These are phyloP conservation scores for Microdochium nivale DNA, from an alignment of 2,329 filamentous ascomycete genomes.

Conservation along the genomic window DNA sequence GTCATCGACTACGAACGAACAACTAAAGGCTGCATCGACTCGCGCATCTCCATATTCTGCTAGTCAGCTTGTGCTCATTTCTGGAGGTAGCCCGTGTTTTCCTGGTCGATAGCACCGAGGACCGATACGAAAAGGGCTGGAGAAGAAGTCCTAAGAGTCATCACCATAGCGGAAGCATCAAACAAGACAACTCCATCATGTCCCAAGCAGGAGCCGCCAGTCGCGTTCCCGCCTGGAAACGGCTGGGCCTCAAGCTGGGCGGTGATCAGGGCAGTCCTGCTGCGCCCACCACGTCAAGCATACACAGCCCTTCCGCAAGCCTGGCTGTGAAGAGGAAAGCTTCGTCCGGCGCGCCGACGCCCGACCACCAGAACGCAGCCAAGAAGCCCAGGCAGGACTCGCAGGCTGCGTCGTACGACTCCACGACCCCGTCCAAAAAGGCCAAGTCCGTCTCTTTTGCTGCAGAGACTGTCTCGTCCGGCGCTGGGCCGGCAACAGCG, in stretches of 20 bases:
- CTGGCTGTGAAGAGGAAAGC: constrained; percentile 19
- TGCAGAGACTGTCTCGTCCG: constrained; percentile 11
- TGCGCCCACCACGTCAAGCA: neutral
- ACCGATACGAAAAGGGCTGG: too few relatives aligned
- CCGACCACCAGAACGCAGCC: constrained; percentile 14
- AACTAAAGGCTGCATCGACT: too few relatives aligned
- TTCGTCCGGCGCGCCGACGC: constrained; percentile 16
- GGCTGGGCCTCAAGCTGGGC: constrained; percentile 52
- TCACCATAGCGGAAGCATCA: too few relatives aligned
- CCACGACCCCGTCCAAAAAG: constrained; percentile 33
- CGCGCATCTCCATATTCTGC: too few relatives aligned
- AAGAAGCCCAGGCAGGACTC: constrained; percentile 21
- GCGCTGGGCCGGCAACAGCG: constrained; percentile 5
- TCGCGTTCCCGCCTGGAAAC: constrained; percentile 50
- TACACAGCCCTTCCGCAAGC: constrained; percentile 6
- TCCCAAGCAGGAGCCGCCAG: constrained; percentile 11
- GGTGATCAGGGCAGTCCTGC: constrained; percentile 12
- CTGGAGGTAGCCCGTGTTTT: too few relatives aligned
- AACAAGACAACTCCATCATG: neutral
- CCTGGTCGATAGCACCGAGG: too few relatives aligned
- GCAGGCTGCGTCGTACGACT: constrained; percentile 11
- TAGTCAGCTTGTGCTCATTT: too few relatives aligned
- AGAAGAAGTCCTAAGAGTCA: too few relatives aligned
- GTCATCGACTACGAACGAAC: too few relatives aligned
- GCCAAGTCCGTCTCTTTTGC: constrained; percentile 38